Evolutionary conservation across 371 early-diverging fungal genomes (phyloP), one percentile per base, ranked within the genome.

Genomic region (Sporodiniella umbellata): DNA sequence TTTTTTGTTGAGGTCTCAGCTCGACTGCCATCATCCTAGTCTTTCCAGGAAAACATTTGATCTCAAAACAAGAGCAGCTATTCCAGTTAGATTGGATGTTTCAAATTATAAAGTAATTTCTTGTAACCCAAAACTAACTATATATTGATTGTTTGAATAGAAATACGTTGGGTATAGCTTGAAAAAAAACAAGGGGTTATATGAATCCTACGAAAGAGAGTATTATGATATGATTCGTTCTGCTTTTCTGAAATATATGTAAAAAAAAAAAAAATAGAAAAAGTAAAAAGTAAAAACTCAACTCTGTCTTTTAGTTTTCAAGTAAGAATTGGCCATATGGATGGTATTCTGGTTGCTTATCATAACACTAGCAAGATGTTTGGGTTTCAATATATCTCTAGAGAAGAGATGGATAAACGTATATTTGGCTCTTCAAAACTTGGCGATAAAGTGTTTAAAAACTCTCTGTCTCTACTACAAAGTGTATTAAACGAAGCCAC

Each of bases 311-410:
- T 25, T 12, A 83, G 85, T 66, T 88, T 95, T 47, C 98, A 98
- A 69, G 92, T 86, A 5, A 86, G 95, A 4, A 93, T 98, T 45
- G 98, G 98, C 1, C 81, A 89, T 50, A 98, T 98, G 98, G 96
- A 96, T 62, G 98, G 98, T 4, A 85, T 96, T 19, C 79, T 98
- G 58, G 94, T 98, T 0, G 84, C 90, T 0, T 96, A 91, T 64
- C 98, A 98, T 72, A 98, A 94, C 62, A 94, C 95, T 1, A 73
- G 80, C 11, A 75, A 83, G 51, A 80, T 96, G 30, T 95, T 94
- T 83, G 98, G 98, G 19, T 98, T 98, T 68, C 93, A 98, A 68
- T 98, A 96, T 56, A 80, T 98, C 2, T 77, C 90, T 2, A 55
- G 88, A 30, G 82, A 85, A 40, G 89, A 93, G 62, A 93, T 98